These are phyloP conservation scores for Cetradonia linearis DNA, from an alignment of 495 filamentous ascomycete species.

Conservation along the genomic window DNA sequence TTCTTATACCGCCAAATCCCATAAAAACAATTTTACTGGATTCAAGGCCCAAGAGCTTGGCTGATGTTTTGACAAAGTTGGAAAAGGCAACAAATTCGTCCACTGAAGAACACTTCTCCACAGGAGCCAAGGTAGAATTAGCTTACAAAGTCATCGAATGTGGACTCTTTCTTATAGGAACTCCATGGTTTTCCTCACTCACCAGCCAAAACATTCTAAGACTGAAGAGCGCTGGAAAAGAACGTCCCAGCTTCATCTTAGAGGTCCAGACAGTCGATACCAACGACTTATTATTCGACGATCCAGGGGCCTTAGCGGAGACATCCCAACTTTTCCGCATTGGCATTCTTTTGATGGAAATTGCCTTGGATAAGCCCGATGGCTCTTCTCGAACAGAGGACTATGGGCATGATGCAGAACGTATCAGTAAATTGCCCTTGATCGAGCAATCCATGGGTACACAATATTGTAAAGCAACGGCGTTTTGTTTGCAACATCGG, in stretches of 20 bases:
- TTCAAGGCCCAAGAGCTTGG: conserved; percentile 3
- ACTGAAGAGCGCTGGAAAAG: conserved; percentile 1
- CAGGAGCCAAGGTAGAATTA: conserved; percentile 9
- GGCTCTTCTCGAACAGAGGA: not conserved
- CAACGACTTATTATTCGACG: conserved; percentile 10
- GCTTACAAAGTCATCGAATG: conserved; percentile 19
- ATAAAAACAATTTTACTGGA: not conserved
- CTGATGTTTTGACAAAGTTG: not conserved
- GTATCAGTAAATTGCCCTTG: conserved; percentile 2
- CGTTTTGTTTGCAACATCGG: conserved; percentile 17
- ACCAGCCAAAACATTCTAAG: conserved; percentile 10
- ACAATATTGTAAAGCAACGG: conserved; percentile 15
- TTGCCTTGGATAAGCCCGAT: conserved; percentile 11
- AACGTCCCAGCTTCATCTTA: not conserved
- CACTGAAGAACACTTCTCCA: not conserved
- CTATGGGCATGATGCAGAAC: not conserved
- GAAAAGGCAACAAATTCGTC: not conserved
- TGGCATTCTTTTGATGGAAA: conserved; percentile 18
- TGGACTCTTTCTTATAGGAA: conserved; percentile 17
- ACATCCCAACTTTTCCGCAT: conserved; percentile 12
- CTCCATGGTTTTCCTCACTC: conserved; percentile 21
- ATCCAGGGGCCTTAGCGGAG: conserved; percentile 16
- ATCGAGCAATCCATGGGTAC: conserved; percentile 13
- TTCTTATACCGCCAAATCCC: not conserved
- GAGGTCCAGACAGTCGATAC: conserved; percentile 16